phyloP scores from a whole-genome alignment of 805 yeast species.

The Zygosaccharomyces lentus region DNA sequence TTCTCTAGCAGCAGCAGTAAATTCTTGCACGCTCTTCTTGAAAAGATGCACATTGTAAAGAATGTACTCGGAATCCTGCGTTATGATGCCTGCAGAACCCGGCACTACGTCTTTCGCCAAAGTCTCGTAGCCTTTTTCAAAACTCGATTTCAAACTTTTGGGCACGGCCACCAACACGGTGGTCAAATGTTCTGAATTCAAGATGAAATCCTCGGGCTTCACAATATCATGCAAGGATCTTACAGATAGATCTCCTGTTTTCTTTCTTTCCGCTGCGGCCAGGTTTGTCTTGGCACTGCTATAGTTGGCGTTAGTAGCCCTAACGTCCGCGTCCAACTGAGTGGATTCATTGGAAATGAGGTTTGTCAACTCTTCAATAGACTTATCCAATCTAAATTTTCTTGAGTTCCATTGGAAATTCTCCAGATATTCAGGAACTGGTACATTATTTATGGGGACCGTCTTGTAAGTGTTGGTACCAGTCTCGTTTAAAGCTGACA shows the following conservation, averaged over 20 bases:
- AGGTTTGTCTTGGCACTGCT: constrained; percentile 79
- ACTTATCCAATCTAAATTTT: constrained; percentile 79
- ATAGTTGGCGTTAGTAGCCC: constrained; percentile 68
- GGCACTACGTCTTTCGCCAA: constrained; percentile 83
- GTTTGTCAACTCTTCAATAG: constrained; percentile 70
- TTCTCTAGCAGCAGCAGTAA: constrained; percentile 70
- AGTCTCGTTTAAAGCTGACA: constrained; percentile 44
- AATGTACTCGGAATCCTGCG: constrained; percentile 67
- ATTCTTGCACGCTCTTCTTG: constrained; percentile 72
- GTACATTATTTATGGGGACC: constrained; percentile 49
- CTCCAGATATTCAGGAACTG: constrained; percentile 57
- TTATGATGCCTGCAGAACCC: constrained; percentile 68
- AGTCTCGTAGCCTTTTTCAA: constrained; percentile 69
- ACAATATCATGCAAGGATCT: constrained; percentile 88
- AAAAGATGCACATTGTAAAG: constrained; percentile 79
- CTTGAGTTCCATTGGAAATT: constrained; percentile 83
- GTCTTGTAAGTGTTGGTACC: constrained; percentile 46
- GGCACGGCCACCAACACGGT: constrained; percentile 91
- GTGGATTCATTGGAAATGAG: constrained; percentile 71
- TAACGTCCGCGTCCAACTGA: constrained; percentile 80
- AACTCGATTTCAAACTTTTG: constrained; percentile 52
- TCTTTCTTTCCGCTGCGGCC: constrained; percentile 85
- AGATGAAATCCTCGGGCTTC: constrained; percentile 73
- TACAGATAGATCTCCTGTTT: constrained; percentile 88
- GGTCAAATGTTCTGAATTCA: constrained; percentile 78